Conservation (phyloP, 495 filamentous ascomycete genomes). For the Umbilicaria muhlenbergii region DNA sequence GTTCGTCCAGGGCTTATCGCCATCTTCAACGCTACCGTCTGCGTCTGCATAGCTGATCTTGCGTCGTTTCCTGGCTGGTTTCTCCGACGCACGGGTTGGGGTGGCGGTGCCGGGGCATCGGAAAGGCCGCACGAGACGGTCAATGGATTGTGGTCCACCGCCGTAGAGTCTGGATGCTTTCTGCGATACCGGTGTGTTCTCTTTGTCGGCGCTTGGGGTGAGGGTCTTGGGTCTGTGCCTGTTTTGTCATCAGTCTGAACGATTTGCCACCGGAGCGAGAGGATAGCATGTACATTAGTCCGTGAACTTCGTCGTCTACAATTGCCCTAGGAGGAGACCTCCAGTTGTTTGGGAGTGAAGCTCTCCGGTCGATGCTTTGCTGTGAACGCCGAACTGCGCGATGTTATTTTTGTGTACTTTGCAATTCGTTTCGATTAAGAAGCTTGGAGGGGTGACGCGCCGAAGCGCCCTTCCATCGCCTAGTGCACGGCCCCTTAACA, state of each 20-base stretch:
- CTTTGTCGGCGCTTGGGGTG: constrained; percentile 16
- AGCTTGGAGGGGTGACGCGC: too few relatives aligned
- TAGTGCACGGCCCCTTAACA: too few relatives aligned
- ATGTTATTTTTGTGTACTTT: too few relatives aligned
- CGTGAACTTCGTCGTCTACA: too few relatives aligned
- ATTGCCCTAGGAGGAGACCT: too few relatives aligned
- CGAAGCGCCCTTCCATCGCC: too few relatives aligned
- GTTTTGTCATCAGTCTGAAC: background rate
- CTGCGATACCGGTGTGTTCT: constrained; percentile 19
- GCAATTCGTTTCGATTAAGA: too few relatives aligned
- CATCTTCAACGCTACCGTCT: constrained; percentile 49
- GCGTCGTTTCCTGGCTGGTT: constrained; percentile 70
- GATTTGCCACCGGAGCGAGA: too few relatives aligned
- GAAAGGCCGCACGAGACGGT: constrained; percentile 73
- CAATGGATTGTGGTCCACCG: constrained; percentile 36
- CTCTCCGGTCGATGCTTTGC: too few relatives aligned
- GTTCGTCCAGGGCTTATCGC: constrained; percentile 74
- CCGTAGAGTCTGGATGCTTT: constrained; percentile 18
- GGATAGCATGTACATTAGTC: too few relatives aligned
- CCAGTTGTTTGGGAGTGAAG: too few relatives aligned
- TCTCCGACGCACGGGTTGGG: constrained; percentile 52
- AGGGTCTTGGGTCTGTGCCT: constrained; percentile 31
- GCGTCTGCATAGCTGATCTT: constrained; percentile 83
- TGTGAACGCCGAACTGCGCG: too few relatives aligned
- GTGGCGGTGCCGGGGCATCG: constrained; percentile 79